phyloP scores from a whole-genome alignment of 1,284 basidiomycete genomes.

The Somion occarium region DNA sequence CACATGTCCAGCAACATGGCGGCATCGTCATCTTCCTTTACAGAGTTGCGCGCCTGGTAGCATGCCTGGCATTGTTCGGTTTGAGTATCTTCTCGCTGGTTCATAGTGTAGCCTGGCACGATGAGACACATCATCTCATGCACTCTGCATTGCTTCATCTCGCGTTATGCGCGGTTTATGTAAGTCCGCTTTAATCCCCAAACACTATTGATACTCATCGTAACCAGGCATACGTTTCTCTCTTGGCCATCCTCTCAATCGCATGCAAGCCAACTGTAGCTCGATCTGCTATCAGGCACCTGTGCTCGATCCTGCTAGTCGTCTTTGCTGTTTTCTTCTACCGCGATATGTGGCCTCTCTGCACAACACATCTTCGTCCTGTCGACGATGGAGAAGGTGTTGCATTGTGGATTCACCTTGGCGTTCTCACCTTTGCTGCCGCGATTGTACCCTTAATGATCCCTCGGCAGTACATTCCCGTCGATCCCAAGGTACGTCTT shows the following conservation, averaged over 20 bases:
- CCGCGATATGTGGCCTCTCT: slow-evolving; percentile 56
- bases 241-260: slow-evolving; percentile 20
- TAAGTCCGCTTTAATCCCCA: slow-evolving; percentile 11
- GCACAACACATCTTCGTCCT: slow-evolving; percentile 39
- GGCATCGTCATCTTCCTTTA: slow-evolving; percentile 22
- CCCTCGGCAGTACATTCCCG: slow-evolving; percentile 36
- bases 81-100: slow-evolving; percentile 17
- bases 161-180: slow-evolving; percentile 16
- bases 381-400: slow-evolving; percentile 28
- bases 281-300: slow-evolving; percentile 9
- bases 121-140: not conserved
- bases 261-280: slow-evolving; percentile 9
- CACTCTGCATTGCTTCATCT: slow-evolving; percentile 8
- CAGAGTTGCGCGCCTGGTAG: slow-evolving; percentile 19
- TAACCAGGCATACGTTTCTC: slow-evolving; percentile 18
- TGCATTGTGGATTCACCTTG: slow-evolving; percentile 23
- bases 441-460: slow-evolving; percentile 36
- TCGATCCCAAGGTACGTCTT: slow-evolving; percentile 34
- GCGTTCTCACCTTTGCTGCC: slow-evolving; percentile 32
- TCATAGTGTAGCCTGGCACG: slow-evolving; percentile 6
- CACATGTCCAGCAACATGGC: slow-evolving; percentile 13
- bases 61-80: slow-evolving; percentile 14
- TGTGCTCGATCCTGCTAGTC: slow-evolving; percentile 20
- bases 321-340: slow-evolving; percentile 48
- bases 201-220: not conserved